These are phyloP conservation scores for Melampsora americana DNA, from an alignment of 1,284 basidiomycete species.

Conservation along the genomic window DNA sequence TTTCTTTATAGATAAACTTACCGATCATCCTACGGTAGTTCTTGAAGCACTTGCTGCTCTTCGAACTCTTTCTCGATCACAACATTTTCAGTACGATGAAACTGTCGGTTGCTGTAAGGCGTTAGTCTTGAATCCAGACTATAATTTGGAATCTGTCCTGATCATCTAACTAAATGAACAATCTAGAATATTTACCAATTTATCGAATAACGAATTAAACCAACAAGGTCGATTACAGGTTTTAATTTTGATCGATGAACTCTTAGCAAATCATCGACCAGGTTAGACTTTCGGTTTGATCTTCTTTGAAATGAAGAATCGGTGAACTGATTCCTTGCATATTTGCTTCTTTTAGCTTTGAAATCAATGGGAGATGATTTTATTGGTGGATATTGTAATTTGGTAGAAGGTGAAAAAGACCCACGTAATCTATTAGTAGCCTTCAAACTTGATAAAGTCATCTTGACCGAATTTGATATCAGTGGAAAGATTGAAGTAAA, in stretches of 20 bases:
- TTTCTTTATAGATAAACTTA: conserved; percentile 34
- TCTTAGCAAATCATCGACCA: conserved; percentile 70
- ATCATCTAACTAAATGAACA: not conserved
- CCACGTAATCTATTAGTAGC: conserved; percentile 87
- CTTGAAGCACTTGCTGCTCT: conserved; percentile 31
- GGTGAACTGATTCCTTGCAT: not conserved
- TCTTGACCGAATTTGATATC: conserved; percentile 84
- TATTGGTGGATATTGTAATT: conserved; percentile 68
- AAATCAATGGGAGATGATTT: conserved; percentile 69
- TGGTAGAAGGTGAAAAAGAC: conserved; percentile 95
- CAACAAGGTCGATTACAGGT: conserved; percentile 79
- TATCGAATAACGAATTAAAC: conserved; percentile 75
- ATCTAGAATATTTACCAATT: conserved; percentile 68
- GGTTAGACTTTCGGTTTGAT: conserved; percentile 56
- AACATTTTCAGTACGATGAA: conserved; percentile 15
- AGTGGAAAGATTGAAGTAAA: conserved; percentile 56
- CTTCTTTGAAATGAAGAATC: not conserved
- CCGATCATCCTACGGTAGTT: conserved; percentile 26
- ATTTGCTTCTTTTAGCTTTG: conserved; percentile 53
- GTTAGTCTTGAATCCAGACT: conserved; percentile 7
- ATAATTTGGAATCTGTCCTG: not conserved
- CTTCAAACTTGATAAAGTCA: conserved; percentile 79
- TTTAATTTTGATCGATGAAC: conserved; percentile 74
- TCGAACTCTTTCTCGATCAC: conserved; percentile 7
- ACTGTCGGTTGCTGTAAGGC: conserved; percentile 17